Conservation (phyloP, 1,139 yeast genomes). For the Williopsis jadinii region DNA sequence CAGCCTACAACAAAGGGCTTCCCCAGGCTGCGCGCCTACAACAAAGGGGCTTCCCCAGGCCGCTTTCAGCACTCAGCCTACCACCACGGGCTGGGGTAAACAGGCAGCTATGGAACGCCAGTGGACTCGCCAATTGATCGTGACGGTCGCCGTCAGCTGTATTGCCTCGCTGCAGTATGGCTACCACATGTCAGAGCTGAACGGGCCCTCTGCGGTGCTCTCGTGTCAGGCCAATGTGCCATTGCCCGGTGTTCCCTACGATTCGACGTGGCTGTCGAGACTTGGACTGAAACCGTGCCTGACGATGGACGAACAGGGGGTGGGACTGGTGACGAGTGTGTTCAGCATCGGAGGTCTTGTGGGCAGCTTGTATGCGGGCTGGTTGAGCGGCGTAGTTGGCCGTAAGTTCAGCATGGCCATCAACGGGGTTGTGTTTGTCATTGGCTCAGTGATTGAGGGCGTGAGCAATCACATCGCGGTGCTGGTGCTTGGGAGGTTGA, state of each 20-base stretch:
- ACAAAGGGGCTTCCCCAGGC: too few species aligned
- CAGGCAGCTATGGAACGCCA: constrained; percentile 4
- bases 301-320: constrained; percentile 51
- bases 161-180: constrained; percentile 83
- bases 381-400: constrained; percentile 63
- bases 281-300: constrained; percentile 42
- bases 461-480: constrained; percentile 36
- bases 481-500: constrained; percentile 62
- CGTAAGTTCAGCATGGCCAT: constrained; percentile 49
- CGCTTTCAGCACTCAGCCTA: too few species aligned
- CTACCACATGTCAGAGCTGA: constrained; percentile 81
- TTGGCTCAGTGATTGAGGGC: constrained; percentile 68
- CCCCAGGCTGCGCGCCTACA: too few species aligned
- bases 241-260: constrained; percentile 22
- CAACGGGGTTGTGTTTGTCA: constrained; percentile 47
- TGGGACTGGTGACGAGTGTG: constrained; percentile 78
- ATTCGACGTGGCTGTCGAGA: constrained; percentile 21
- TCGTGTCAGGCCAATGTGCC: constrained; percentile 34
- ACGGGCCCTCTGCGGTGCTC: constrained; percentile 68
- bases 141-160: constrained; percentile 42
- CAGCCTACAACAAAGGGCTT: too few species aligned
- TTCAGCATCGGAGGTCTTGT: constrained; percentile 82
- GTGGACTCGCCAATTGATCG: constrained; percentile 18
- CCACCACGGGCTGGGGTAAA: too few species aligned
- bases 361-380: constrained; percentile 70